phyloP scores from a whole-genome alignment of 352 stramenopile genomes.

The Globisporangium uncinulatum region DNA sequence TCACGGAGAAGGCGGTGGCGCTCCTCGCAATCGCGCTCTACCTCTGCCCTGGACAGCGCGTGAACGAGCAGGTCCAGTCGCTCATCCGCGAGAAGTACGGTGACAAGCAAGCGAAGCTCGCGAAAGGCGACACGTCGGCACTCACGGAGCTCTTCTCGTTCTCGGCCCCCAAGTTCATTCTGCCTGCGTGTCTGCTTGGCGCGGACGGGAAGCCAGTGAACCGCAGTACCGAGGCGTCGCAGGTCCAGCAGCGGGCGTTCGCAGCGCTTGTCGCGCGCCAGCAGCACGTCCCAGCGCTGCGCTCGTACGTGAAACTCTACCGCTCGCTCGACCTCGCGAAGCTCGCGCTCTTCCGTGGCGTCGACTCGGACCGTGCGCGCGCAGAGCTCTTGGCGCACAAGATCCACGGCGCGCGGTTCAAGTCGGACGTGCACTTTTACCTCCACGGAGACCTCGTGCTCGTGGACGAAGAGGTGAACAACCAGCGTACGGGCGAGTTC shows the following conservation, averaged over 20 bases:
- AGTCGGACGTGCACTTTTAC: conserved; percentile 84
- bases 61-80: conserved; percentile 83
- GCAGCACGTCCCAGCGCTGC: conserved; percentile 85
- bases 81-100: conserved; percentile 94
- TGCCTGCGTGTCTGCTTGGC: conserved; percentile 59
- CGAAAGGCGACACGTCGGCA: conserved; percentile 73
- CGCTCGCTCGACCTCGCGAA: conserved; percentile 94
- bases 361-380: conserved; percentile 63
- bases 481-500: conserved; percentile 86
- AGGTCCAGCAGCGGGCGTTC: conserved; percentile 85
- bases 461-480: conserved; percentile 80
- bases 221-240: conserved; percentile 52
- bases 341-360: conserved; percentile 88
- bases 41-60: conserved; percentile 81
- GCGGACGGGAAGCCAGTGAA: conserved; percentile 47
- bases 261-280: conserved; percentile 87
- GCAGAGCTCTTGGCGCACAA: conserved; percentile 82
- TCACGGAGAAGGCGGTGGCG: conserved; percentile 93
- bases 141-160: conserved; percentile 91
- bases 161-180: conserved; percentile 94
- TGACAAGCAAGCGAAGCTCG: conserved; percentile 85
- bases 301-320: conserved; percentile 97
- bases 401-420: conserved; percentile 49
- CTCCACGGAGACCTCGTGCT: conserved; percentile 69
- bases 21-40: conserved; percentile 89